phyloP scores from a whole-genome alignment of 345 rosid genomes.

The Bruguiera parviflora region DNA sequence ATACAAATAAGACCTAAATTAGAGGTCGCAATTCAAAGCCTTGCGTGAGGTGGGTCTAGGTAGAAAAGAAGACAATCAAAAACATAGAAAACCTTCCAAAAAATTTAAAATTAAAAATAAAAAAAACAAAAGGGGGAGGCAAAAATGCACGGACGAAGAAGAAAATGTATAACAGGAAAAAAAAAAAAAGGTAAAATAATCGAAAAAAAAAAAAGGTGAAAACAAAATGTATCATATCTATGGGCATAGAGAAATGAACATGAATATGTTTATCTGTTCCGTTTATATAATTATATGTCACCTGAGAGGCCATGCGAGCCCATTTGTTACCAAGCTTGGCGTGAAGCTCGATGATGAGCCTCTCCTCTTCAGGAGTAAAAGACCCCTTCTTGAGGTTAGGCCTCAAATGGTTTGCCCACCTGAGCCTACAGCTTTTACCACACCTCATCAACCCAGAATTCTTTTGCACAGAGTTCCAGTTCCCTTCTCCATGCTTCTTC shows the following conservation, averaged over 20 bases:
- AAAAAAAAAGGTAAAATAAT: neutral
- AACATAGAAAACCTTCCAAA: too few species aligned
- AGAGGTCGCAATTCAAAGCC: too few species aligned
- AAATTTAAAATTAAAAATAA: too few species aligned
- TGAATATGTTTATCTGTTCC: too few species aligned
- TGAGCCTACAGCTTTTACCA: constrained; percentile 81
- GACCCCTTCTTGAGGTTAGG: constrained; percentile 81
- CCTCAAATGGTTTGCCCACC: constrained; percentile 92
- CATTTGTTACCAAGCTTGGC: constrained; percentile 84
- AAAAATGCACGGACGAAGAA: neutral
- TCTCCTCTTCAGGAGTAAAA: constrained; percentile 66
- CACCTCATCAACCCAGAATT: constrained; percentile 71
- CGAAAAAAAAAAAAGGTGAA: neutral
- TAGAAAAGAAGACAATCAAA: too few species aligned
- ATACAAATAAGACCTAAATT: too few species aligned
- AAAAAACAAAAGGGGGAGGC: too few species aligned
- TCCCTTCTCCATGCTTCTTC: constrained; percentile 69
- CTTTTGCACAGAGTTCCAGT: constrained; percentile 80
- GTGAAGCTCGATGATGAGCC: constrained; percentile 67
- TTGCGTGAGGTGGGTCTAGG: too few species aligned
- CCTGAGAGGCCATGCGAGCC: constrained; percentile 98
- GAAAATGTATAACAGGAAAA: neutral
- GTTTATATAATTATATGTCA: constrained; percentile 5
- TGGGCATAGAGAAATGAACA: too few species aligned
- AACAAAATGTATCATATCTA: too few species aligned